These are phyloP conservation scores for Macrophomina pseudophaseolina DNA, from an alignment of 2,329 filamentous ascomycete genomes.

Conservation along the genomic window DNA sequence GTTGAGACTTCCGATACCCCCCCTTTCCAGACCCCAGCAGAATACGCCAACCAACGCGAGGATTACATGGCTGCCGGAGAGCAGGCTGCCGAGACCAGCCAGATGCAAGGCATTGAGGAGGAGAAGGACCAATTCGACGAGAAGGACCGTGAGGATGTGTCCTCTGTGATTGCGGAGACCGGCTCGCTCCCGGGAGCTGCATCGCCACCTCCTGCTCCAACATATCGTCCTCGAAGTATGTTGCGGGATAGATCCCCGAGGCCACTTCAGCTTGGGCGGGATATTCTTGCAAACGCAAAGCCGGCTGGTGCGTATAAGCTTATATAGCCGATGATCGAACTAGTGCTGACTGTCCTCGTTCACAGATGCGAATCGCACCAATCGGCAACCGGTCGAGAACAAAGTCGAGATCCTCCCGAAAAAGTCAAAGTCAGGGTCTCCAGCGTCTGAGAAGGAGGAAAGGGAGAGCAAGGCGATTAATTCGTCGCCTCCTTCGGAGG, in stretches of 20 bases:
- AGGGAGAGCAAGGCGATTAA: neutral
- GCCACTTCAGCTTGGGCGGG: constrained; percentile 15
- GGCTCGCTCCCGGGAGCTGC: constrained; percentile 2
- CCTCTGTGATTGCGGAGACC: constrained; percentile 13
- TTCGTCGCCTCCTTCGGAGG: neutral
- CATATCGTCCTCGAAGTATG: neutral
- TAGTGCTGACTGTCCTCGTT: neutral
- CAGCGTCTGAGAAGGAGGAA: neutral
- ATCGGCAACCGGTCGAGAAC: neutral
- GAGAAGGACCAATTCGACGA: constrained; percentile 10
- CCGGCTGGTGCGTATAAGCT: neutral
- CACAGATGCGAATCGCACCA: neutral
- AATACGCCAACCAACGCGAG: constrained; percentile 8
- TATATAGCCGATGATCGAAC: too few relatives aligned
- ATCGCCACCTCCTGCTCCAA: constrained; percentile 9
- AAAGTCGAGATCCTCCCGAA: constrained; percentile 3
- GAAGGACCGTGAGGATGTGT: constrained; percentile 10
- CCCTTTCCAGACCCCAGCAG: constrained; percentile 4
- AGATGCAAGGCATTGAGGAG: constrained; percentile 5
- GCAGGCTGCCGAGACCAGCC: constrained; percentile 16
- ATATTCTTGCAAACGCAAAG: constrained; percentile 1
- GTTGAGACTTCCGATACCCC: neutral
- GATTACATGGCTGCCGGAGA: constrained; percentile 21
- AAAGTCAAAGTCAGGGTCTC: neutral
- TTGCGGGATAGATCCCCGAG: constrained; percentile 3